phyloP scores from a whole-genome alignment of 257 asterid species.

The Lycium ferocissimum region DNA sequence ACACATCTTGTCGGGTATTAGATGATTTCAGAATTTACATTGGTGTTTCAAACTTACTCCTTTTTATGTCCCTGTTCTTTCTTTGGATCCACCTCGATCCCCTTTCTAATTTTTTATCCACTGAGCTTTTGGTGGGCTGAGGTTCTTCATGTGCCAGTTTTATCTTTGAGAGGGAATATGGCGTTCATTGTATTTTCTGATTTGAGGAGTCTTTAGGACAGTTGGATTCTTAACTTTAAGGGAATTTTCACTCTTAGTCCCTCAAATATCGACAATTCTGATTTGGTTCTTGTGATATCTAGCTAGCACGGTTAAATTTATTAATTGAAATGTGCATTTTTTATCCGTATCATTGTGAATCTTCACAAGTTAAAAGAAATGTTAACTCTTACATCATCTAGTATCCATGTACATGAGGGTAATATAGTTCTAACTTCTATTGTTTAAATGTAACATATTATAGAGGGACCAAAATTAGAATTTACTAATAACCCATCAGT shows the following conservation, averaged over 20 bases:
- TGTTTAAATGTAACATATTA: background rate
- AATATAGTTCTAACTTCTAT: background rate
- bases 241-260: background rate
- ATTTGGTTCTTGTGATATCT: conserved; percentile 10
- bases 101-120: background rate
- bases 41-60: conserved; percentile 3
- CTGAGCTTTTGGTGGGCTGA: conserved; percentile 21
- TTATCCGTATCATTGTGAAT: background rate
- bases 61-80: conserved; percentile 19
- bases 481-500: background rate
- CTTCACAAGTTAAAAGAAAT: background rate
- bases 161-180: background rate
- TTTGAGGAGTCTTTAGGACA: background rate
- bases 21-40: conserved; percentile 3
- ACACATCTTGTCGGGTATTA: conserved; percentile 1
- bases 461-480: background rate
- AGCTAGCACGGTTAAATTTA: background rate
- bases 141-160: conserved; percentile 21
- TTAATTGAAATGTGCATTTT: background rate
- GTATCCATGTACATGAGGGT: background rate
- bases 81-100: conserved; percentile 5
- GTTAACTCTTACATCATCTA: background rate
- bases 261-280: background rate
- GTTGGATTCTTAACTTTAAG: background rate
- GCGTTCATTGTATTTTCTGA: background rate